Conservation (phyloP, 257 asterid genomes). For the Fraxinus pennsylvanica region DNA sequence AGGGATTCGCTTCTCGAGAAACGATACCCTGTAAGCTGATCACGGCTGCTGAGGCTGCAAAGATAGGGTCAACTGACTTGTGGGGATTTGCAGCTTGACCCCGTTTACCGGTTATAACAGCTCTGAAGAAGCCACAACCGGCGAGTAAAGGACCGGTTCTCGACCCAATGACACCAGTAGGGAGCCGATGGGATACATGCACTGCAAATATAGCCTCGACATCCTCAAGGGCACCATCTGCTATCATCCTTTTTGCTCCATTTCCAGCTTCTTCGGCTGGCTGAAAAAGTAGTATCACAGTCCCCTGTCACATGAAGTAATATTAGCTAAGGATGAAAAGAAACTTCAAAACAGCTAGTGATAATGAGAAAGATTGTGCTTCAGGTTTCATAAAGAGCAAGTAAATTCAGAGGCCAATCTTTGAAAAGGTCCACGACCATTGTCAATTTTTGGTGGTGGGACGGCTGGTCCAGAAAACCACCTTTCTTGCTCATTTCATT, state of each 20-base stretch:
- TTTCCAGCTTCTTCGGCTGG: constrained; percentile 99
- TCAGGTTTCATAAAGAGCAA: neutral
- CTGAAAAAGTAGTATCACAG: constrained; percentile 78
- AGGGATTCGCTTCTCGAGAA: constrained; percentile 84
- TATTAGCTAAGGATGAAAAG: neutral
- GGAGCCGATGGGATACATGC: constrained; percentile 73
- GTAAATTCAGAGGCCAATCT: neutral
- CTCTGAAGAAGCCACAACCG: constrained; percentile 91
- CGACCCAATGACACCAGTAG: constrained; percentile 70
- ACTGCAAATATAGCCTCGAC: constrained; percentile 84
- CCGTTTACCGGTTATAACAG: constrained; percentile 43
- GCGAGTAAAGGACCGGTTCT: constrained; percentile 90
- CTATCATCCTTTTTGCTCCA: constrained; percentile 88
- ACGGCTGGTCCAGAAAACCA: neutral
- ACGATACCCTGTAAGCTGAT: constrained; percentile 86
- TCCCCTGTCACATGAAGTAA: constrained; percentile 55
- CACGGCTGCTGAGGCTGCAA: constrained; percentile 89
- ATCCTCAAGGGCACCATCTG: constrained; percentile 67
- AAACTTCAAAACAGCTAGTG: too few relatives aligned
- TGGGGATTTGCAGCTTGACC: constrained; percentile 33
- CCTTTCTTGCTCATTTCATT: neutral
- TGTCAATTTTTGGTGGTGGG: neutral
- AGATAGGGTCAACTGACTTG: constrained; percentile 50
- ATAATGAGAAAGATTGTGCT: neutral
- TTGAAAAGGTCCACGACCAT: too few relatives aligned